Percentiles rank a stretch among this genome's conserved stretches.
These are phyloP conservation scores for Cutaneotrichosporon cutaneum DNA, from an alignment of 1,284 basidiomycete species.

Conservation along the genomic window DNA sequence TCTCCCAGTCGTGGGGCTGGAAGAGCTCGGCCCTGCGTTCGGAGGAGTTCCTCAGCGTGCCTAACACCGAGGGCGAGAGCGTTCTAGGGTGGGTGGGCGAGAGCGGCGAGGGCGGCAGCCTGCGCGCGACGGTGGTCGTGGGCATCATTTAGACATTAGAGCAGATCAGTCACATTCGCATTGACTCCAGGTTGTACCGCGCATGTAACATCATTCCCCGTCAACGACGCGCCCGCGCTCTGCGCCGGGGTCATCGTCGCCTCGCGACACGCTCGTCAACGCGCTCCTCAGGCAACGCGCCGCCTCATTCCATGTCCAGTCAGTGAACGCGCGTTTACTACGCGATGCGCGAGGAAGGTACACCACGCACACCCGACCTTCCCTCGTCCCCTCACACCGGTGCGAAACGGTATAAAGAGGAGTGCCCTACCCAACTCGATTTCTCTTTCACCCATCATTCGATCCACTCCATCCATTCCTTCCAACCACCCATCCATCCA, in stretches of 20 bases:
- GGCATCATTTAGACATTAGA: constrained; percentile 61
- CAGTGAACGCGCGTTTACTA: too few species aligned
- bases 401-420: too few species aligned
- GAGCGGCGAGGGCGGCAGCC: constrained; percentile 58
- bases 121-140: constrained; percentile 71
- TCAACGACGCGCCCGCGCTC: background rate
- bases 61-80: constrained; percentile 58
- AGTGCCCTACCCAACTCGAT: background rate
- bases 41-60: constrained; percentile 49
- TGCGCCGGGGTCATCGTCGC: too few species aligned
- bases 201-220: constrained; percentile 4
- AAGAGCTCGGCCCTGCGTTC: constrained; percentile 52
- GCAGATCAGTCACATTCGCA: background rate
- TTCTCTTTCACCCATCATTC: background rate
- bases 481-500: too few species aligned
- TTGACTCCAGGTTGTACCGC: background rate
- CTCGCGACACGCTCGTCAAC: too few species aligned
- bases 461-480: background rate
- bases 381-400: too few species aligned
- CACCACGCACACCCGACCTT: too few species aligned
- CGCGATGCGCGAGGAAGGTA: too few species aligned
- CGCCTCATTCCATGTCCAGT: too few species aligned
- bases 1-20: constrained; percentile 60
- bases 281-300: too few species aligned
- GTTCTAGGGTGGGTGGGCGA: constrained; percentile 54